These are phyloP conservation scores for Citrullus colocynthis DNA, from an alignment of 306 rosid genomes.

Conservation along the genomic window DNA sequence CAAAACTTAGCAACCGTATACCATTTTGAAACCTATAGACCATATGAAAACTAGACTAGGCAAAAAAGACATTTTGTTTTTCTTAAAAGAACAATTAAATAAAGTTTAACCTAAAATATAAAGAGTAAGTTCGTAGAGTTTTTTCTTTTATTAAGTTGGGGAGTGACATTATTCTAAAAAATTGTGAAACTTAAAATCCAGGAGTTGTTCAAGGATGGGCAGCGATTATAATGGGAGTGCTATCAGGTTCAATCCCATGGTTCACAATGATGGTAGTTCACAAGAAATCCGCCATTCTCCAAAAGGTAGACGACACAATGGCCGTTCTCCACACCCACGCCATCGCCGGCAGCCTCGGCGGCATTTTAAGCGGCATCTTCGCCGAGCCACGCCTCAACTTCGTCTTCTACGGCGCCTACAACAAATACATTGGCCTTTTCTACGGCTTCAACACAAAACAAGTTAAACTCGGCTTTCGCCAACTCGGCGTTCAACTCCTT, in stretches of 20 bases:
- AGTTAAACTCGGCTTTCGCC: slow-evolving; percentile 14
- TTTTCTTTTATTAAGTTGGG: too few relatives aligned
- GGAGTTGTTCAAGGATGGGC: slow-evolving; percentile 45
- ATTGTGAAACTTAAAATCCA: neutral
- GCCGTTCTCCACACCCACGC: slow-evolving; percentile 40
- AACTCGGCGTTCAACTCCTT: slow-evolving; percentile 14
- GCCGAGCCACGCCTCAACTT: slow-evolving; percentile 20
- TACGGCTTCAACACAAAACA: slow-evolving; percentile 14
- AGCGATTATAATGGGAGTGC: slow-evolving; percentile 27
- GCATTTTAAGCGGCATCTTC: slow-evolving; percentile 23
- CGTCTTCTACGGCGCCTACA: slow-evolving; percentile 2
- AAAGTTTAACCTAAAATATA: too few relatives aligned
- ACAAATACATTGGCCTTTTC: slow-evolving; percentile 15
- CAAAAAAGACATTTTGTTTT: too few relatives aligned
- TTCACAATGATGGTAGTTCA: slow-evolving; percentile 37
- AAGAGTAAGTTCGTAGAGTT: too few relatives aligned
- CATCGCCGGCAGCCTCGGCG: slow-evolving; percentile 30
- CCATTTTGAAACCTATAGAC: too few relatives aligned
- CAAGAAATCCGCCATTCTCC: slow-evolving; percentile 22
- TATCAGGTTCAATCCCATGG: slow-evolving; percentile 35
- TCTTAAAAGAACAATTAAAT: too few relatives aligned
- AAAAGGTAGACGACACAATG: slow-evolving; percentile 39
- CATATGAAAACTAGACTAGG: too few relatives aligned
- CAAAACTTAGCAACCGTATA: too few relatives aligned
- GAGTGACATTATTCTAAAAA: too few relatives aligned